phyloP scores from a whole-genome alignment of 2,329 filamentous ascomycete species.

The Niveomyces coronatus region DNA sequence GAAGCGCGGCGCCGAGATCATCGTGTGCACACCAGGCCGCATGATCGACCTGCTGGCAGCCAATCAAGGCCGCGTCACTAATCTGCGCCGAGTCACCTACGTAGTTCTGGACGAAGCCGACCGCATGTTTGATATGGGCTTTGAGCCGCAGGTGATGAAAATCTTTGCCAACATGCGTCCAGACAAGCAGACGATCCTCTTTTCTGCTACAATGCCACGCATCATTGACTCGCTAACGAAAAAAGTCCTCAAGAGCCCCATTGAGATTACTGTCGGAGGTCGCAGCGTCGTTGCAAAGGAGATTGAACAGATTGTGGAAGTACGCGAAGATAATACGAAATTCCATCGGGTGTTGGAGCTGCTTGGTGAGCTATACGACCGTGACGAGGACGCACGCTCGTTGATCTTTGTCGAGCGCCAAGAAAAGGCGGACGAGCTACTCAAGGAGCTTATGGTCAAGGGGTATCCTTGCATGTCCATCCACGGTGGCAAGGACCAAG shows the following conservation, averaged over 20 bases:
- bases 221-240: conserved; percentile 87
- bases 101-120: conserved; percentile 95
- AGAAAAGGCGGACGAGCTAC: conserved; percentile 73
- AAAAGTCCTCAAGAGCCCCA: conserved; percentile 73
- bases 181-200: conserved; percentile 86
- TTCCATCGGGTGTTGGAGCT: conserved; percentile 77
- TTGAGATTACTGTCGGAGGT: conserved; percentile 88
- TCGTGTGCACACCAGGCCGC: conserved; percentile 89
- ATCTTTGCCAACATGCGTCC: conserved; percentile 87
- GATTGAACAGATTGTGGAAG: conserved; percentile 89
- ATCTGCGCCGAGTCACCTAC: conserved; percentile 80
- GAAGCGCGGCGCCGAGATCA: conserved; percentile 88
- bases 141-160: conserved; percentile 96
- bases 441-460: conserved; percentile 70
- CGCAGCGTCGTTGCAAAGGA: conserved; percentile 77
- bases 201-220: conserved; percentile 91
- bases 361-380: conserved; percentile 74
- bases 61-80: conserved; percentile 90
- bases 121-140: conserved; percentile 99
- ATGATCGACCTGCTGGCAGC: conserved; percentile 92
- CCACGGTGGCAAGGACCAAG: conserved; percentile 87
- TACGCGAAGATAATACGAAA: conserved; percentile 72
- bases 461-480: conserved; percentile 90
- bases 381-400: conserved; percentile 81
- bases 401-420: conserved; percentile 90